Percentiles rank a stretch among this genome's conserved stretches.
Evolutionary conservation across 805 yeast species (phyloP).

Genomic region (Spencermartinsiella europaea): DNA sequence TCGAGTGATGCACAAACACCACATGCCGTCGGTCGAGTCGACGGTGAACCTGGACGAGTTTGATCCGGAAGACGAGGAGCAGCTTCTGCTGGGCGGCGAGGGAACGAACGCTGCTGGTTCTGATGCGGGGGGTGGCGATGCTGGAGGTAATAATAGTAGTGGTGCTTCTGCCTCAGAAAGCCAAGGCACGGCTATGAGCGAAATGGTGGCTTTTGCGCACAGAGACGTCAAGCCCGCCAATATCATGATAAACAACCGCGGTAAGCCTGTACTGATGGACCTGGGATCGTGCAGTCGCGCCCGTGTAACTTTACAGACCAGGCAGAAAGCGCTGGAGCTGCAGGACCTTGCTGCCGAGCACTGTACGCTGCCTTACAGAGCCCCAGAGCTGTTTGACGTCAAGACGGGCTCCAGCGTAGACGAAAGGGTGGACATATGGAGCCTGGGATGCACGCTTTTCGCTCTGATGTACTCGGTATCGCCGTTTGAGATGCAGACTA

Average conservation of each 20-base stretch:
- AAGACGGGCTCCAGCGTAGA: constrained; percentile 58
- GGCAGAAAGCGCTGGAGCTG: constrained; percentile 67
- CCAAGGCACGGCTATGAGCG: constrained; percentile 47
- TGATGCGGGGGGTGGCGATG: constrained; percentile 19
- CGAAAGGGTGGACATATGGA: constrained; percentile 85
- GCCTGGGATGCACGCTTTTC: constrained; percentile 79
- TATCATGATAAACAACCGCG: constrained; percentile 70
- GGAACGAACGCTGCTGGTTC: constrained; percentile 32
- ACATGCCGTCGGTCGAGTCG: constrained; percentile 4
- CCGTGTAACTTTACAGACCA: constrained; percentile 44
- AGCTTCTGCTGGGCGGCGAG: constrained; percentile 25
- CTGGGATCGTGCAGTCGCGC: constrained; percentile 76
- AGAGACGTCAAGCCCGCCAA: constrained; percentile 87
- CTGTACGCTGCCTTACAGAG: constrained; percentile 80
- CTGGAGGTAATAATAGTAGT: constrained; percentile 11
- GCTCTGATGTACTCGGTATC: constrained; percentile 72
- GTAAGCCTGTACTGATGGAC: constrained; percentile 75
- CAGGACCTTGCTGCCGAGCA: constrained; percentile 82
- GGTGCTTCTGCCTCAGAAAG: constrained; percentile 15
- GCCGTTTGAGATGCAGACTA: constrained; percentile 83
- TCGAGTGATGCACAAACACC: constrained; percentile 60
- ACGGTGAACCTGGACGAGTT: neutral
- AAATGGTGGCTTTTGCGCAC: constrained; percentile 70
- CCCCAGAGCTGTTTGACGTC: constrained; percentile 85
- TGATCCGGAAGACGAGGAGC: constrained; percentile 20